Base-by-base conservation (phyloP, 2,329 filamentous ascomycete genomes). In the Penicillium polonicum region DNA sequence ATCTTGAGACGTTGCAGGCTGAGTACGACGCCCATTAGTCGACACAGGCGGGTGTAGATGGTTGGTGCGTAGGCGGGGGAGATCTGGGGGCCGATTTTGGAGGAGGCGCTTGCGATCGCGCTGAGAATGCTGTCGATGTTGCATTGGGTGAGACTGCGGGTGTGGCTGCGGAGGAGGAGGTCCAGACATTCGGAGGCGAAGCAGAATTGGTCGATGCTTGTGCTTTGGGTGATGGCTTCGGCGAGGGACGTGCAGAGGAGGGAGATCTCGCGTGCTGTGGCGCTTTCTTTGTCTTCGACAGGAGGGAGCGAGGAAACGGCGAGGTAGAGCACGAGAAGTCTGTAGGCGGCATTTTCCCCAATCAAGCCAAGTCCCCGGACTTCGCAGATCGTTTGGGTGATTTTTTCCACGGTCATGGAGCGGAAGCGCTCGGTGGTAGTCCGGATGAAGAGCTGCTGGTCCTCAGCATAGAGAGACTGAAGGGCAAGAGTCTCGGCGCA, bases 1-100 rank as follows among this genome's bases (percentile, higher is more conserved):
- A 88, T 74, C 42, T 83, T 82, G 17, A 80, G 75, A 23, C 85
- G 81, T 64, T 87, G 81, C 13, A 85, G 76, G n/a, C 80, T 75
- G 8, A 88, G 71, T 8, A 87, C 70, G 0, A 79, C 71, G 9
- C 80, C 80, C 55, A 82, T 73, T 10, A 85, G 74, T 36, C 79
- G 74, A 68, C 83, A 86, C 10, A 86, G 72, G 42, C 82, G 80
- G 5, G 77, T 74, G 71, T 79, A 86, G 45, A 86, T 75, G 2
- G 75, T 70, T 1, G 76, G 67, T 8, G 75, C 69, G 48, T 67
- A 73, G 35, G 70, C 60, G 5, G 66, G 59, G 33, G 64, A 61
- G 58, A 76, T 73, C 15, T 58, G 65, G 5, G 73, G 74, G 3
- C 73, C 73, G 5, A 63, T 63, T 15, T 70, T 69, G 8, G 76